These are phyloP conservation scores for Talaromyces sp. DNA, from an alignment of 2,329 filamentous ascomycete species.

Conservation along the genomic window DNA sequence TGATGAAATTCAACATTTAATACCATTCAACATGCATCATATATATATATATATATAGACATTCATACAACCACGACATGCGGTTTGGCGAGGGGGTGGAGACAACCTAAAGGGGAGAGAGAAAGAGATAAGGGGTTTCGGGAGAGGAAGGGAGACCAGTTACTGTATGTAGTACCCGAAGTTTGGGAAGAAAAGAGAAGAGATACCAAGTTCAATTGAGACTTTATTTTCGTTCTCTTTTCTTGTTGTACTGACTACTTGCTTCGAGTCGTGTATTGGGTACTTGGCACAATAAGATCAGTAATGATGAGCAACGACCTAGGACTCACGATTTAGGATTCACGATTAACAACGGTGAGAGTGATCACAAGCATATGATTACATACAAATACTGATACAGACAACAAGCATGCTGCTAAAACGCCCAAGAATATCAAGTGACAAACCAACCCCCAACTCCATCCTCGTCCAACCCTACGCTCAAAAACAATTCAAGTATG, in stretches of 20 bases:
- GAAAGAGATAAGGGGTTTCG: too few relatives aligned
- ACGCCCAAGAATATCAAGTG: neutral
- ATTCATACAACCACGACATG: too few relatives aligned
- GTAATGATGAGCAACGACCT: neutral
- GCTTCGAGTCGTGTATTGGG: neutral
- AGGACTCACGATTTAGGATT: neutral
- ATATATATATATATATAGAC: neutral
- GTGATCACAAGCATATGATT: neutral
- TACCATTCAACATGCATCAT: conserved; percentile 20
- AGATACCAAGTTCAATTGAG: neutral
- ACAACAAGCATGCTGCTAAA: too few relatives aligned
- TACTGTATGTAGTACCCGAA: neutral
- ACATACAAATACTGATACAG: neutral
- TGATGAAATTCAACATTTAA: conserved; percentile 22
- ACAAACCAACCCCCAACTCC: neutral
- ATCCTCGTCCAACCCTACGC: neutral
- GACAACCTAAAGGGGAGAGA: neutral
- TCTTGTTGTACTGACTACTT: neutral
- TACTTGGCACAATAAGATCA: neutral
- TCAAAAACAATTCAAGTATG: neutral
- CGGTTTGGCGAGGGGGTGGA: neutral
- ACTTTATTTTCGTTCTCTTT: neutral
- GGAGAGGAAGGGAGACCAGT: too few relatives aligned
- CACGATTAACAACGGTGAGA: neutral
- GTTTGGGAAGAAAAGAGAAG: neutral